These are phyloP conservation scores for Leccinum aurantiacum DNA, from an alignment of 768 basidiomycete genomes.

Conservation along the genomic window DNA sequence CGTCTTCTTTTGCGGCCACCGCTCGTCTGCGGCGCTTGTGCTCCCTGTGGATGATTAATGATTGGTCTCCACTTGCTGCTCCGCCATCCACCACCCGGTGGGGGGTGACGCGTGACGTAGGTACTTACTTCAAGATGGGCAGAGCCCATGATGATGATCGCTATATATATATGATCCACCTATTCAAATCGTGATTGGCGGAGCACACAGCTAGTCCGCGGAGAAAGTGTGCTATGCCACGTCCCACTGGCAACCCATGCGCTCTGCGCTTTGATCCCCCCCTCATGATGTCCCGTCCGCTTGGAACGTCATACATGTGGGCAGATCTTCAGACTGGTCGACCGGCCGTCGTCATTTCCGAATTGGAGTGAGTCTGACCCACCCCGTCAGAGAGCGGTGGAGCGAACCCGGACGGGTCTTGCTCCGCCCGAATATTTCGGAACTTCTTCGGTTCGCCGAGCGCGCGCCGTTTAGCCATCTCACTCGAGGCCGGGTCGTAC, in stretches of 20 bases:
- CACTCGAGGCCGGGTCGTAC: background rate
- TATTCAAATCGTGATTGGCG: constrained; percentile 1
- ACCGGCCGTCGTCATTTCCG: constrained; percentile 2
- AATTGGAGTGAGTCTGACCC: background rate
- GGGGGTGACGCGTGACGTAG: background rate
- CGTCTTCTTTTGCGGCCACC: background rate
- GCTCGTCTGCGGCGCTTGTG: background rate
- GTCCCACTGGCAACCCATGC: background rate
- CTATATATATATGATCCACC: background rate
- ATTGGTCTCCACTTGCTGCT: background rate
- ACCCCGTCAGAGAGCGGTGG: background rate
- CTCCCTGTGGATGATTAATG: background rate
- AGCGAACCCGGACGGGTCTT: background rate
- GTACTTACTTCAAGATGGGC: background rate
- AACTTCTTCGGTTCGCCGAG: background rate
- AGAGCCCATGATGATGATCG: background rate
- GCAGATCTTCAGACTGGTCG: background rate
- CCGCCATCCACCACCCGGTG: background rate
- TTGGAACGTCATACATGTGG: background rate
- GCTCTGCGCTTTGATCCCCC: background rate
- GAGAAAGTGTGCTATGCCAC: background rate
- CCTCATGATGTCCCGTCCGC: background rate
- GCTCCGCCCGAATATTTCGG: background rate
- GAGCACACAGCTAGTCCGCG: constrained; percentile 1
- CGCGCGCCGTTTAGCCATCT: background rate